Evolutionary conservation across 2,329 filamentous ascomycete genomes (phyloP), one percentile per base, ranked within the genome.

Genomic region (Aureobasidium sp.): DNA sequence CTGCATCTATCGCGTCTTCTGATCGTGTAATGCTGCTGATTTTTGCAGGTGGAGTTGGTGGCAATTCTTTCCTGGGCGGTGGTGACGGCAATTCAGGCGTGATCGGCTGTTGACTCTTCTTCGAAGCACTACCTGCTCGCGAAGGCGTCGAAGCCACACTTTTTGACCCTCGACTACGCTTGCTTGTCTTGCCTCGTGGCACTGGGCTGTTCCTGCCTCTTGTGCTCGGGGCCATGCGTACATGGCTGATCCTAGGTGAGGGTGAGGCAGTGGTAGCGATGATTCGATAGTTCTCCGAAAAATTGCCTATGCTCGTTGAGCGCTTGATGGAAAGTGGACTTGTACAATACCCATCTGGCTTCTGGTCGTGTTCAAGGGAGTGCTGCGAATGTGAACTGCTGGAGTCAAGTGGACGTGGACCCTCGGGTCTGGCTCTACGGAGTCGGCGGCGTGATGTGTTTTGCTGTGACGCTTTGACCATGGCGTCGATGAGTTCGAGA

Each of bases 51-150:
- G 71, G 72, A 10, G 72, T 74, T 3, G 72, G 72, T 16, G 72
- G 72, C 29, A 72, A 63, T 37, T 67, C 68, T 32, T 69, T 64
- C 39, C 67, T 71, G 2, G 71, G 72, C n/a, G 70, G 71, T 5
- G 71, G 70, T 8, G 71, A 72, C 4, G 70, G 70, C 5, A 73
- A 54, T n/a, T 69, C 53, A 16, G 61, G 45, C 13, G 50, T 59
- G n/a, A 15, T 44, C 11, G 25, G 21, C 30, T 37, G 41, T 41
- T 10, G 58, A 45, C 13, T 45, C 32, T 41, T 49, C 54, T 64
- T 64, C 36, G 29, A 52, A 30, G 59, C 54, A 54, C 59, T 62
- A 3, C 52, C 21, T 45, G 49, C 36, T n/a, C 55, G 48, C 6
- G 60, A 50, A n/a, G 53, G 48, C 4, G 54, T 45, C n/a, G 52